Base-by-base conservation (phyloP, 179 eudicot species). In the Amaranthus tricolor region DNA sequence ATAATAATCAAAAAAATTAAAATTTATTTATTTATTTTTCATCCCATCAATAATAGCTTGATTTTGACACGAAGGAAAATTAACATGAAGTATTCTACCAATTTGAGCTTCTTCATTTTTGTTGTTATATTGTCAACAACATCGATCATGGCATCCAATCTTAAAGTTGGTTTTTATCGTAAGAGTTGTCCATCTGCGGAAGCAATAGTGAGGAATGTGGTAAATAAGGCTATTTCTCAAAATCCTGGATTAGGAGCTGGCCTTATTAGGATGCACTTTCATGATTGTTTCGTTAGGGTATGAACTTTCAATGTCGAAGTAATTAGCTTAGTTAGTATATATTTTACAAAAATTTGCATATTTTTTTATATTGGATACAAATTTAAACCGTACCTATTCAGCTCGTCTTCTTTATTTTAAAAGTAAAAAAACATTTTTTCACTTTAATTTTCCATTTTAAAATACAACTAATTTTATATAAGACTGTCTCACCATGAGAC, bases 201-300 rank as follows among this genome's bases (percentile, higher is more conserved):
- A 57, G 6, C 47, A 0, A 77, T 77, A 44, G 79, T 85, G 2
- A 77, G 70, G n/a, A 77, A 68, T 20, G 76, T 71, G 0, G 81
- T 82, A 9, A 55, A 75, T 40, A 70, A 49, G 19, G 85, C 82
- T 5, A 44, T 80, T 6, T n/a, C 68, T 0, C 54, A 52, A 8
- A 73, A 85, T 59, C 82, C 82, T 6, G 82, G 85, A 50, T 57
- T 82, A 3, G 88, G 77, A 51, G 82, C 85, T 2, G 80, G 75
- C 6, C 75, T 85, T 73, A 82, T 80, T 40, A 19, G 85, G 5
- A 62, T 85, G 81, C 84, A 82, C 77, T 82, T 82, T 43, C 85
- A 85, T 45, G 84, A 85, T 19, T 85, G 85, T 57, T 82, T 77
- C 40, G 88, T 85, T 7, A 82, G 85, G 81, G 87, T 84, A 82